Evolutionary conservation across 768 basidiomycete genomes (phyloP).

Genomic region (Leccinellum albellum): DNA sequence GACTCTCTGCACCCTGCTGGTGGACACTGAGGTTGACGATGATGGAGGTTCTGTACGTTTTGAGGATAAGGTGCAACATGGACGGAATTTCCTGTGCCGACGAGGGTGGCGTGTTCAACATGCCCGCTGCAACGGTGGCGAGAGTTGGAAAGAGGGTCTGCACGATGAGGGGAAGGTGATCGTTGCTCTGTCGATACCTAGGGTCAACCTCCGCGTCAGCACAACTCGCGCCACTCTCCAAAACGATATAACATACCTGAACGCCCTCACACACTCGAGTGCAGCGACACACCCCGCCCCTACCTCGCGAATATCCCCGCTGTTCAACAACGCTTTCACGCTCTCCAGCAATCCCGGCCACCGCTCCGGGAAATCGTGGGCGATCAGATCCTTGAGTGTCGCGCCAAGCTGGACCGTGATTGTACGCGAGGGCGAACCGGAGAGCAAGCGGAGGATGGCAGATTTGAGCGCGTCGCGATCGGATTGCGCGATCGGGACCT

Average conservation of each 20-base stretch:
- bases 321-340: slow-evolving; percentile 59
- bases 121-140: slow-evolving; percentile 66
- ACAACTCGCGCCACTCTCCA: background rate
- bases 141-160: slow-evolving; percentile 69
- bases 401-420: slow-evolving; percentile 76
- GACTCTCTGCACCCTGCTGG: slow-evolving; percentile 69
- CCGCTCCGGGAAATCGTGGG: slow-evolving; percentile 71
- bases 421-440: slow-evolving; percentile 57
- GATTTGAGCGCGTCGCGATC: slow-evolving; percentile 74
- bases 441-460: slow-evolving; percentile 65
- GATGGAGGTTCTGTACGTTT: slow-evolving; percentile 81
- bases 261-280: slow-evolving; percentile 72
- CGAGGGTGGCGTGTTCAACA: slow-evolving; percentile 61
- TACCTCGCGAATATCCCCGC: slow-evolving; percentile 65
- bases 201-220: slow-evolving; percentile 35
- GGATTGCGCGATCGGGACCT: slow-evolving; percentile 54
- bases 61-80: slow-evolving; percentile 83
- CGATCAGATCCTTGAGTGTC: slow-evolving; percentile 68
- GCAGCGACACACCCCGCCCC: slow-evolving; percentile 77
- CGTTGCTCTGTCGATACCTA: slow-evolving; percentile 67
- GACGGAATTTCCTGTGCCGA: slow-evolving; percentile 69
- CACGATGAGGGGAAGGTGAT: slow-evolving; percentile 57
- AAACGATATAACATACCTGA: slow-evolving; percentile 14
- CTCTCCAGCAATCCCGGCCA: slow-evolving; percentile 73
- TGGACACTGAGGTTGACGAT: slow-evolving; percentile 67